Evolutionary conservation across 169 alveolate genomes (phyloP), one percentile per base, ranked within the genome.

Genomic region (Plasmodium knowlesi): DNA sequence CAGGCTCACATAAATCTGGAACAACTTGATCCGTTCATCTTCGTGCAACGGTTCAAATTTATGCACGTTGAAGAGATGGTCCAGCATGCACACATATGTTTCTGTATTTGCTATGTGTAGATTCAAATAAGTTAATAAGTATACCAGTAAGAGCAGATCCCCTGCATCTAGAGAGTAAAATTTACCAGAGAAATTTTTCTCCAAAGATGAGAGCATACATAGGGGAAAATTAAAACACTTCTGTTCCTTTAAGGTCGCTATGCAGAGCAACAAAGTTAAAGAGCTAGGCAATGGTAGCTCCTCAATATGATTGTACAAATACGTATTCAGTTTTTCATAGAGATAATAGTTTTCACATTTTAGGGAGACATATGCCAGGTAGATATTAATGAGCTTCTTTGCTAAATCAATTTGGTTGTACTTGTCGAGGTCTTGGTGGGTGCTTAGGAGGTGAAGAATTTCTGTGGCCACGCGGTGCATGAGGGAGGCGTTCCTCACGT

Each of bases 311-410:
- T 81, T 90, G 54, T 90, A 90, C 39, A 90, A 43, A 70, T 10
- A 90, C 12, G 74, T 22, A 71, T 90, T 90, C 34, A 90, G 19
- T 34, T 90, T 80, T 30, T 90, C 95, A 90, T 67, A 90, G 74
- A 90, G 82, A 73, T 90, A 37, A 61, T 81, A 81, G 46, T 81
- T 81, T 28, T 37, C 67, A 81, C 30, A 90, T 1, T 92, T 84
- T 82, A 90, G 28, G 0, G 95, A 81, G n/a, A 73, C 41, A 80
- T 28, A 90, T 0, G 95, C 73, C 1, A 90, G 37, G 83, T 90
- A 90, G 34, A 90, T 90, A 25, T 90, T 90, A 67, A 90, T 81
- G 50, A 90, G 34, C 81, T 76, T 90, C 39, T 90, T 90, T 37
- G 83, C 83, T n/a, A 54, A 16, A 34, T 90, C 91, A 9, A 90